Evolutionary conservation across 441 rosid species (phyloP).

Genomic region (Adansonia grandidieri): DNA sequence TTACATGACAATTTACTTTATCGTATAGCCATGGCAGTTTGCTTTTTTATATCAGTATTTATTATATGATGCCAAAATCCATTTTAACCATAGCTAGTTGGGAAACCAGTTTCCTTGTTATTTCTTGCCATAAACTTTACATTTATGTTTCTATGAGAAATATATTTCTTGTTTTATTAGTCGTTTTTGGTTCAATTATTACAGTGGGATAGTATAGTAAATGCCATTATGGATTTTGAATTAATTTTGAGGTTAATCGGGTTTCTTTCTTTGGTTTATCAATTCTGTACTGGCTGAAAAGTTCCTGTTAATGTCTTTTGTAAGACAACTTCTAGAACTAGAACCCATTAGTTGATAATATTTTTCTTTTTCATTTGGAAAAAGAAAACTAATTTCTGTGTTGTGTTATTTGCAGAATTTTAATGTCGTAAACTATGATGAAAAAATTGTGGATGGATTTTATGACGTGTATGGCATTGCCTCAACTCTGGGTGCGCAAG

Average conservation of each 20-base stretch:
- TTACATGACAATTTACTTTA: background rate
- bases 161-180: background rate
- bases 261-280: background rate
- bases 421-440: conserved; percentile 82
- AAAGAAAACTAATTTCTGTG: conserved; percentile 14
- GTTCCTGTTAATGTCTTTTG: background rate
- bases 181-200: background rate
- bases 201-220: background rate
- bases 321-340: conserved; percentile 9
- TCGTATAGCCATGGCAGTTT: background rate
- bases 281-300: background rate
- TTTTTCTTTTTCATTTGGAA: background rate
- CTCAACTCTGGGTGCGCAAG: conserved; percentile 58
- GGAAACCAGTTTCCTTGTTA: background rate
- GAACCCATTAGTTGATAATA: background rate
- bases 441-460: conserved; percentile 90
- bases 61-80: background rate
- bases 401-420: conserved; percentile 68
- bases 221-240: background rate
- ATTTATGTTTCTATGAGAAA: background rate
- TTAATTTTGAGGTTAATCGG: background rate
- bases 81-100: background rate
- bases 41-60: background rate
- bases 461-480: conserved; percentile 79
- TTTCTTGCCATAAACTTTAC: background rate